Evolutionary conservation across 768 basidiomycete genomes (phyloP).

Genomic region (Podaxis pistillaris): DNA sequence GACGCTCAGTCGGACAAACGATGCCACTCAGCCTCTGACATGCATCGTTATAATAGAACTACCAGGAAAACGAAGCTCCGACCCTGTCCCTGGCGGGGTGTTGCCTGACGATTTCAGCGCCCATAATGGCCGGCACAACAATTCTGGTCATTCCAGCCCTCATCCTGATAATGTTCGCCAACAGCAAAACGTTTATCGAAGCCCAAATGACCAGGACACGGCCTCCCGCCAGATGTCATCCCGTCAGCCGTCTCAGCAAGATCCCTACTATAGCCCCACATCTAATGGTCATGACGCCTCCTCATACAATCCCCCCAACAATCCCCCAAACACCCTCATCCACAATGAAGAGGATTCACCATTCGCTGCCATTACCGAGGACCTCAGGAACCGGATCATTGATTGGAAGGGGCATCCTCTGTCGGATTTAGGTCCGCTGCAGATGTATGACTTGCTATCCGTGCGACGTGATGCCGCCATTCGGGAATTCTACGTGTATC

Average conservation of each 20-base stretch:
- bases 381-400: slow-evolving; percentile 85
- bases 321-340: slow-evolving; percentile 31
- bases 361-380: slow-evolving; percentile 82
- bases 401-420: slow-evolving; percentile 96
- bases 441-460: slow-evolving; percentile 89
- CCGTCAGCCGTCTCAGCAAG: slow-evolving; percentile 25
- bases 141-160: slow-evolving; percentile 45
- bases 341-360: slow-evolving; percentile 68
- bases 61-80: slow-evolving; percentile 63
- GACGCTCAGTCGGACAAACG: slow-evolving; percentile 67
- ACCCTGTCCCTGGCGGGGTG: slow-evolving; percentile 54
- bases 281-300: slow-evolving; percentile 28
- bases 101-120: slow-evolving; percentile 44
- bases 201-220: slow-evolving; percentile 9
- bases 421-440: slow-evolving; percentile 83
- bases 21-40: slow-evolving; percentile 80
- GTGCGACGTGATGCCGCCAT: slow-evolving; percentile 88
- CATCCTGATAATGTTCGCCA: slow-evolving; percentile 24
- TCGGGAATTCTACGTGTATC: slow-evolving; percentile 93
- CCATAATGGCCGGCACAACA: slow-evolving; percentile 25
- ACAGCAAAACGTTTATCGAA: slow-evolving; percentile 20
- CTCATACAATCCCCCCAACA: slow-evolving; percentile 19
- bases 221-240: slow-evolving; percentile 2
- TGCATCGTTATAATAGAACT: slow-evolving; percentile 94
- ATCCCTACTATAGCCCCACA: slow-evolving; percentile 29